Evolutionary conservation across 108 stramenopile genomes (phyloP).

Genomic region (Cafeteria roenbergensis): DNA sequence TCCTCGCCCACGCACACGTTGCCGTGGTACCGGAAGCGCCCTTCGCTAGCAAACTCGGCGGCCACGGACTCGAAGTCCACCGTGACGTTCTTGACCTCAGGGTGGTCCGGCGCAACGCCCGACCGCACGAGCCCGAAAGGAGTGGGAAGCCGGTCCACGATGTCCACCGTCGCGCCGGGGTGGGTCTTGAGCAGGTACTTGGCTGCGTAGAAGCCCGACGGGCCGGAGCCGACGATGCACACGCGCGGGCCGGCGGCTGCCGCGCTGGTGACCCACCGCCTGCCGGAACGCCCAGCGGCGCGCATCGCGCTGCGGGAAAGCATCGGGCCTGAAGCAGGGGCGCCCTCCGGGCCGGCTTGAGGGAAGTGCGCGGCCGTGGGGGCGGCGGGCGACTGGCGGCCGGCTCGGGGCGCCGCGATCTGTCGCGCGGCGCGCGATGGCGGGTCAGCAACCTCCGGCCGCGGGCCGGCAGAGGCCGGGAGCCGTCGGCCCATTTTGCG

Average conservation of each 20-base stretch:
- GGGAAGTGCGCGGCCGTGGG: no score
- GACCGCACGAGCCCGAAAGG: conserved; percentile 77
- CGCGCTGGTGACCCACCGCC: neutral
- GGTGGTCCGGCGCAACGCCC: conserved; percentile 95
- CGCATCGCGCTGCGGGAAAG: no score
- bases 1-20: conserved; percentile 59
- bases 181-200: conserved; percentile 63
- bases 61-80: conserved; percentile 64
- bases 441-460: no score
- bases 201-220: conserved; percentile 84
- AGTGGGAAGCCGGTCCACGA: conserved; percentile 71
- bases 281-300: no score
- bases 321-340: no score
- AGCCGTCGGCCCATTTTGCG: no score
- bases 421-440: no score
- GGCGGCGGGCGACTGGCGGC: no score
- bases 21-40: conserved; percentile 54
- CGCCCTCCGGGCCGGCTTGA: no score
- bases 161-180: conserved; percentile 42
- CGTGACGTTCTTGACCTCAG: conserved; percentile 88
- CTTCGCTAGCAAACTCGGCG: no score
- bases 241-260: conserved; percentile 20
- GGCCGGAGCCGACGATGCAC: conserved; percentile 65
- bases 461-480: no score
- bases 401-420: no score